These are phyloP conservation scores for Solanum aculeatissimum DNA, from an alignment of 305 asterid genomes.

Conservation along the genomic window DNA sequence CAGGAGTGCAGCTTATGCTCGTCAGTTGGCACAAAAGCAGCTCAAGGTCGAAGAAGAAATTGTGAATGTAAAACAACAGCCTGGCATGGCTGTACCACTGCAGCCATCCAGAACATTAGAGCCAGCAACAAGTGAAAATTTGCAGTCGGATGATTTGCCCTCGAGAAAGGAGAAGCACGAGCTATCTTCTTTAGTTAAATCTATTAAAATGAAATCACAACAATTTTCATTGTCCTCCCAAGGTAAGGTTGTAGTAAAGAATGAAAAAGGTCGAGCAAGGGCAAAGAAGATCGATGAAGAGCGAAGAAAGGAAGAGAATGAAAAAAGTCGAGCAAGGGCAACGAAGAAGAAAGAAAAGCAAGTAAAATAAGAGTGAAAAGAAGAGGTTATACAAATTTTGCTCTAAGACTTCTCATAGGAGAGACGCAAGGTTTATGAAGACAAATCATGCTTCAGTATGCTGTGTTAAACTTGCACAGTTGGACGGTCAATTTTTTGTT, in stretches of 20 bases:
- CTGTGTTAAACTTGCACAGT: neutral
- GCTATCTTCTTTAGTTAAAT: slow-evolving; percentile 35
- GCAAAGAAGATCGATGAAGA: neutral
- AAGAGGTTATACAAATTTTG: neutral
- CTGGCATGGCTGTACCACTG: neutral
- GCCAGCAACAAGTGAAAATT: neutral
- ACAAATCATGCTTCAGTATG: neutral
- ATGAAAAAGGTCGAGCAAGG: neutral
- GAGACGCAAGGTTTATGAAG: neutral
- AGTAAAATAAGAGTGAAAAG: neutral
- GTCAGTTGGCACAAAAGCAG: slow-evolving; percentile 24
- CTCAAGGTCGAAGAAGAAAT: slow-evolving; percentile 5
- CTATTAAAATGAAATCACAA: slow-evolving; percentile 49
- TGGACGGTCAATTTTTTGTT: neutral
- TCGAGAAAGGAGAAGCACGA: slow-evolving; percentile 21
- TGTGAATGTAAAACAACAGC: neutral
- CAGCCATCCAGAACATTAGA: neutral
- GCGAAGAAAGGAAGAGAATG: neutral
- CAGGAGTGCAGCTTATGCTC: slow-evolving; percentile 58
- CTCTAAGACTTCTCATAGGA: neutral
- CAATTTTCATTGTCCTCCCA: slow-evolving; percentile 16
- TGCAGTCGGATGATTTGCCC: neutral
- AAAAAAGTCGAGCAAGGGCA: neutral
- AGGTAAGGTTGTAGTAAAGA: slow-evolving; percentile 11
- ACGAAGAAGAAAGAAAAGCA: neutral